Base-by-base conservation (phyloP, 495 filamentous ascomycete genomes). In the Penicillium soppii region DNA sequence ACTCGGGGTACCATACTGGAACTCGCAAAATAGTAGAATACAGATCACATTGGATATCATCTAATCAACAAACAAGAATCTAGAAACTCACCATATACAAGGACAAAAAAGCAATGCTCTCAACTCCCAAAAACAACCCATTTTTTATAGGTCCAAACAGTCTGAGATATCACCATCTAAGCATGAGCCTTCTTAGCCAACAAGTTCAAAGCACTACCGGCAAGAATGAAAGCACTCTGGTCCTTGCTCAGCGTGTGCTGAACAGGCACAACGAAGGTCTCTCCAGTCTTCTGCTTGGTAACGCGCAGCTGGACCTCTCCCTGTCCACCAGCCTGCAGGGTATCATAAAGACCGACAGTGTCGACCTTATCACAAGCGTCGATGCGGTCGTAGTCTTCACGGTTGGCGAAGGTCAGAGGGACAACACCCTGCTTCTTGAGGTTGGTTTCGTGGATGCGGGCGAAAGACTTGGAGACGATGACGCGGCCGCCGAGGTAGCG, bases 341-440 rank as follows among this genome's bases (percentile, higher is more conserved):
- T 84, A 42, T 96, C 88, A 55, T 88, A 85, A 54, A 97, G 68
- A 0, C 94, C 94, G 19, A 88, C 79, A 0, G 92, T 96, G 7
- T 70, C 74, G 25, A 97, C 89, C 47, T 83, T 74, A 65, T 98
- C 94, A 54, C 90, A 88, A 1, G 90, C 89, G 27, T 78, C 72
- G 39, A 98, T 85, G 43, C 70, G 69, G 53, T 92, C 90, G 65
- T 98, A 98, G 65, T 97, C 95, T n/a, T 72, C 74, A 62, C 88
- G 88, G 62, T 94, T 78, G 2, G 73, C 89, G 61, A 98, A 96
- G 0, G 89, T 95, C 53, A 98, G 72, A 0, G 94, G 94, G 17
- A 97, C 91, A 13, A 98, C 87, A 51, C 94, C 94, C 76, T 98
- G 94, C 78, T 98, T 97, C 85, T 98, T 98, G 25, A 98, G 74